Conservation (phyloP, 164 flowering plant species). For the Paratinospora sagittata region DNA sequence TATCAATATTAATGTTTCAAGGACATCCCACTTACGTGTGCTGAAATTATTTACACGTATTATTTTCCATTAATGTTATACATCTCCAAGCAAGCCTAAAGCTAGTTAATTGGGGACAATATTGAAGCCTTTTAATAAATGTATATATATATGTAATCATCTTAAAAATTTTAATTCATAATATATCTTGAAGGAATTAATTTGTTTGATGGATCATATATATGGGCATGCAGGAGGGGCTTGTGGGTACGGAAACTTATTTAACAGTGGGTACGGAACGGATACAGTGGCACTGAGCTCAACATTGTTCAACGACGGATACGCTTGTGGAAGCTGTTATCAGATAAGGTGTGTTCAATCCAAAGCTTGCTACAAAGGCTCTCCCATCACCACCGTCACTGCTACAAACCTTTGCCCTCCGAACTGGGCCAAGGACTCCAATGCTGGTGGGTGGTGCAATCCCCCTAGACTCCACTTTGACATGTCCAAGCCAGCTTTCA, state of each 20-base stretch:
- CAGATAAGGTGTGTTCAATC: conserved; percentile 55
- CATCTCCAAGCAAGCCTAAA: no score
- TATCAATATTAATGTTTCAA: no score
- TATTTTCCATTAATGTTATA: no score
- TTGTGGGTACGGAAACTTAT: conserved; percentile 86
- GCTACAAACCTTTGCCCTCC: conserved; percentile 93
- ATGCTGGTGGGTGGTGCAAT: conserved; percentile 93
- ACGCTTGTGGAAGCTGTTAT: conserved; percentile 73
- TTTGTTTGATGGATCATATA: no score
- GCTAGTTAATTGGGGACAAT: no score
- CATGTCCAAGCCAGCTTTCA: conserved; percentile 87
- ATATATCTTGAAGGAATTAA: no score
- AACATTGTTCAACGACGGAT: conserved; percentile 63
- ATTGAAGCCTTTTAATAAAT: no score
- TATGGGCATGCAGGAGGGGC: conserved; percentile 65
- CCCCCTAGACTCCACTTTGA: conserved; percentile 84
- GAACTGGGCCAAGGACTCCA: conserved; percentile 57
- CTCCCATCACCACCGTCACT: conserved; percentile 48
- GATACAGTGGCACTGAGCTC: conserved; percentile 81
- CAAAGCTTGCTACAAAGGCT: conserved; percentile 30
- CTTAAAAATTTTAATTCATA: no score
- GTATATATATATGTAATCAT: no score
- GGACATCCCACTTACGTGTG: no score
- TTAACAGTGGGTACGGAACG: conserved; percentile 61
- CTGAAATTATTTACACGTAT: no score